A percentile compares a stretch with the other conserved stretches of the same genome.
Conservation (phyloP, 306 rosid genomes). For the Begonia peltatifolia region DNA sequence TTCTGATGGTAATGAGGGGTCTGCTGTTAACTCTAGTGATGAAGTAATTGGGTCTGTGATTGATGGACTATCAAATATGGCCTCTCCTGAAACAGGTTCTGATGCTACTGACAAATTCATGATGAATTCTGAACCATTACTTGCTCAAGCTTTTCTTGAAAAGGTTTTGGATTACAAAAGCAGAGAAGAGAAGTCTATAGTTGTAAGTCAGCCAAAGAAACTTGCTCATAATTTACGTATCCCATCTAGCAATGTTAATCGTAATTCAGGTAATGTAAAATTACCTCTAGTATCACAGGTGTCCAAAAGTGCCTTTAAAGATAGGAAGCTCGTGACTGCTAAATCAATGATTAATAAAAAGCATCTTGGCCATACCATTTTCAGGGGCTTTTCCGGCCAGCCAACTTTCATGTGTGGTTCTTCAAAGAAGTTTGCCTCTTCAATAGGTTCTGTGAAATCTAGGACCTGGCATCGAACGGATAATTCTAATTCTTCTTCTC, state of each 20-base stretch:
- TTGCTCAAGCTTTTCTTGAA: slow-evolving; percentile 14
- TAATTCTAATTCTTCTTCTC: slow-evolving; percentile 25
- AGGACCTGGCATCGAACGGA: slow-evolving; percentile 61
- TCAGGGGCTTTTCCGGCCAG: slow-evolving; percentile 18
- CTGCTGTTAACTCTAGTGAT: slow-evolving; percentile 21
- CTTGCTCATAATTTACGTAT: slow-evolving; percentile 15
- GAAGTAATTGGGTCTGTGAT: slow-evolving; percentile 32
- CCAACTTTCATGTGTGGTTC: slow-evolving; percentile 18
- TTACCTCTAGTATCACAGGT: slow-evolving; percentile 26
- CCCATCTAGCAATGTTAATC: slow-evolving; percentile 11
- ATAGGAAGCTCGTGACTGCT: slow-evolving; percentile 10
- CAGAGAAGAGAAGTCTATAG: slow-evolving; percentile 15
- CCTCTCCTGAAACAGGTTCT: slow-evolving; percentile 30
- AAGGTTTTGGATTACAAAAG: slow-evolving; percentile 27
- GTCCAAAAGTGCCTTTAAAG: slow-evolving; percentile 26
- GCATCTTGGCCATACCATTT: slow-evolving; percentile 21
- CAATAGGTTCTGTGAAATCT: slow-evolving; percentile 32
- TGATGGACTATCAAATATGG: slow-evolving; percentile 17
- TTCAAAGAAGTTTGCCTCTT: slow-evolving; percentile 31
- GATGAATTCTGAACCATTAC: slow-evolving; percentile 16
- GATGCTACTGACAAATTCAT: slow-evolving; percentile 18
- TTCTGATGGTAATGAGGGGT: slow-evolving; percentile 18
- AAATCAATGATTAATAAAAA: slow-evolving; percentile 30
- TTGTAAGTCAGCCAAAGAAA: slow-evolving; percentile 23
- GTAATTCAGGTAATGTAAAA: slow-evolving; percentile 12